Percentiles rank a stretch among this genome's conserved stretches.
These are phyloP conservation scores for Colletotrichum truncatum DNA, from an alignment of 2,329 filamentous ascomycete genomes.

Conservation along the genomic window DNA sequence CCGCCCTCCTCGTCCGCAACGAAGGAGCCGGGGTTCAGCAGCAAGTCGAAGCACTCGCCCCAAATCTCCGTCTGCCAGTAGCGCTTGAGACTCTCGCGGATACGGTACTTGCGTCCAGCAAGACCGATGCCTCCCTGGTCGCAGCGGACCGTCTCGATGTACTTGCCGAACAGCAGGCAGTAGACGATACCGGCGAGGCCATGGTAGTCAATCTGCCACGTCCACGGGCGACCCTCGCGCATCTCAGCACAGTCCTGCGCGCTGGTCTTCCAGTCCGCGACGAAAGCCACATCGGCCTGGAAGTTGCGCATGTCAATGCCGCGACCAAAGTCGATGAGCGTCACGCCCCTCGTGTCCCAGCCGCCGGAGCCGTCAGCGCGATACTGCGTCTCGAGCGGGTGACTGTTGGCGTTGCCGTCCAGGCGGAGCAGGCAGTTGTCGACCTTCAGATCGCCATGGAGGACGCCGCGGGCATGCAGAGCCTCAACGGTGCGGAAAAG, in stretches of 20 bases:
- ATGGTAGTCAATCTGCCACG: slow-evolving; percentile 96
- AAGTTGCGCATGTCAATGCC: slow-evolving; percentile 94
- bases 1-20: slow-evolving; percentile 70
- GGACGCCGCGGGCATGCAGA: slow-evolving; percentile 79
- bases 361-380: slow-evolving; percentile 77
- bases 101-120: slow-evolving; percentile 75
- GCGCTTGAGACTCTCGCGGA: slow-evolving; percentile 85
- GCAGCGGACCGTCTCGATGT: slow-evolving; percentile 81
- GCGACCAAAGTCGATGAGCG: slow-evolving; percentile 93
- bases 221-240: slow-evolving; percentile 93
- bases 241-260: slow-evolving; percentile 94
- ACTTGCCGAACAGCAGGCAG: slow-evolving; percentile 90
- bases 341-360: slow-evolving; percentile 83
- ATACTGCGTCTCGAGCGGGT: slow-evolving; percentile 71
- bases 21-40: slow-evolving; percentile 82
- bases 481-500: slow-evolving; percentile 90
- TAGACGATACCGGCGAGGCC: slow-evolving; percentile 90
- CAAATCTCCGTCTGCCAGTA: slow-evolving; percentile 98
- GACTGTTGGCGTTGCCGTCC: slow-evolving; percentile 55
- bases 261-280: slow-evolving; percentile 93
- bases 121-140: slow-evolving; percentile 65
- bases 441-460: slow-evolving; percentile 94
- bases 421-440: slow-evolving; percentile 95
- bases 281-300: slow-evolving; percentile 79
- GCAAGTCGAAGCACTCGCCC: slow-evolving; percentile 81